phyloP scores from a whole-genome alignment of 2,329 filamentous ascomycete genomes.

The Coleophoma cylindrospora region DNA sequence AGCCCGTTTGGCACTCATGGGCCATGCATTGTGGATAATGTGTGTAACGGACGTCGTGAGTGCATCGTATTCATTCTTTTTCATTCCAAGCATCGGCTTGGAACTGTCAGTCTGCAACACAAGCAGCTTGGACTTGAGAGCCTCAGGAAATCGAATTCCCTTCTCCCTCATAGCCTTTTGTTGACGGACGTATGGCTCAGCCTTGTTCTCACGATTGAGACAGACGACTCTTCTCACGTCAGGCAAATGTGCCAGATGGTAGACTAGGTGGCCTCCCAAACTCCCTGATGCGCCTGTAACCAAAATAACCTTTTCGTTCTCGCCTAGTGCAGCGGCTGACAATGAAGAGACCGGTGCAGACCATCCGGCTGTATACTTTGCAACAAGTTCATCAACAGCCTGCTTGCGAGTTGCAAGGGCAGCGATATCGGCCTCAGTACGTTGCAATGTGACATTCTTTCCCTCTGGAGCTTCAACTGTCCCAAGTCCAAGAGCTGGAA shows the following conservation, averaged over 20 bases:
- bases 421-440: background rate
- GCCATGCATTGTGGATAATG: slow-evolving; percentile 47
- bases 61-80: slow-evolving; percentile 27
- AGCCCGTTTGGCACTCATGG: slow-evolving; percentile 37
- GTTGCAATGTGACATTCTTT: background rate
- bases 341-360: background rate
- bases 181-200: slow-evolving; percentile 28
- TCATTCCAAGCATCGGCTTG: slow-evolving; percentile 37
- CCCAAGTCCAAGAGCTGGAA: background rate
- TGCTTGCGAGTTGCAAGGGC: slow-evolving; percentile 2
- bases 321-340: background rate
- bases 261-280: slow-evolving; percentile 30
- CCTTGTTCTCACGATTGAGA: slow-evolving; percentile 35
- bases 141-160: slow-evolving; percentile 16
- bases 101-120: slow-evolving; percentile 35
- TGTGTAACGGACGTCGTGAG: slow-evolving; percentile 37
- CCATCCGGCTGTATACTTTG: background rate
- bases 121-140: slow-evolving; percentile 28
- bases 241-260: slow-evolving; percentile 19
- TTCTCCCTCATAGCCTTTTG: slow-evolving; percentile 23
- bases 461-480: background rate
- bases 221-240: slow-evolving; percentile 33
- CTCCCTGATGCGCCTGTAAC: slow-evolving; percentile 33
- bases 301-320: slow-evolving; percentile 16
- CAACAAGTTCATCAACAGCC: slow-evolving; percentile 1